A percentile compares a stretch with the other conserved stretches of the same genome.
phyloP scores from a whole-genome alignment of 1,284 basidiomycete species.

The Fomitopsis schrenkii region DNA sequence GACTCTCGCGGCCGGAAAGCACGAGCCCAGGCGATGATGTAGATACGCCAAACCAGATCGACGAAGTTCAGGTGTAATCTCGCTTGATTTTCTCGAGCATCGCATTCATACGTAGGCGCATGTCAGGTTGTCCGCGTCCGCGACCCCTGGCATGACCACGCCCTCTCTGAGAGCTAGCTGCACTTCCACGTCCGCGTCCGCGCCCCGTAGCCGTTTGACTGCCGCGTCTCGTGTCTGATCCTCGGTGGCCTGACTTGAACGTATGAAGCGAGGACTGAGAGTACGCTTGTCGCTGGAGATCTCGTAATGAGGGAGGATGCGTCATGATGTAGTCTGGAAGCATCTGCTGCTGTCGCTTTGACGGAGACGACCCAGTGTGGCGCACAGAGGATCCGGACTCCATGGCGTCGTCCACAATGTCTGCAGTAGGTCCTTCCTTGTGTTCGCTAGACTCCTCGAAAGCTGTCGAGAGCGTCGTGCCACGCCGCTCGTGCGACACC shows the following conservation, averaged over 20 bases:
- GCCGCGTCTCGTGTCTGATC: neutral
- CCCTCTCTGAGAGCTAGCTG: conserved; percentile 12
- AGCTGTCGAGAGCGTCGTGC: conserved; percentile 2
- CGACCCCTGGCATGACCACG: conserved; percentile 11
- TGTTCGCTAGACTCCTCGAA: conserved; percentile 14
- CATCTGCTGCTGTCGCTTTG: conserved; percentile 3
- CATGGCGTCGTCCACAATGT: conserved; percentile 6
- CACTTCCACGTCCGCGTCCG: conserved; percentile 12
- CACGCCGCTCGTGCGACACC: neutral
- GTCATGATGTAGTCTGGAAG: neutral
- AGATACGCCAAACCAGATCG: neutral
- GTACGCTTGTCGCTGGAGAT: conserved; percentile 60
- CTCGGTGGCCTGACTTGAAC: conserved; percentile 40
- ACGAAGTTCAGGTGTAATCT: conserved; percentile 33
- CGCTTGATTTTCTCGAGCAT: conserved; percentile 75
- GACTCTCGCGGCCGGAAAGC: neutral
- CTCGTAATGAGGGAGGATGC: conserved; percentile 36
- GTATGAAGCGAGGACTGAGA: conserved; percentile 52
- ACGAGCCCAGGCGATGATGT: too few relatives aligned
- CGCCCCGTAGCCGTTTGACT: conserved; percentile 7
- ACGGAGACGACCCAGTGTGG: neutral
- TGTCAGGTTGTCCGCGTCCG: conserved; percentile 59
- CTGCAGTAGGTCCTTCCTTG: conserved; percentile 7
- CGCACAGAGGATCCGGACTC: conserved; percentile 9
- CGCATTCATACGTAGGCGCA: conserved; percentile 76